Evolutionary conservation across 2,329 filamentous ascomycete genomes (phyloP), one percentile per base, ranked within the genome.

Genomic region (Teratosphaeriaceae sp.): DNA sequence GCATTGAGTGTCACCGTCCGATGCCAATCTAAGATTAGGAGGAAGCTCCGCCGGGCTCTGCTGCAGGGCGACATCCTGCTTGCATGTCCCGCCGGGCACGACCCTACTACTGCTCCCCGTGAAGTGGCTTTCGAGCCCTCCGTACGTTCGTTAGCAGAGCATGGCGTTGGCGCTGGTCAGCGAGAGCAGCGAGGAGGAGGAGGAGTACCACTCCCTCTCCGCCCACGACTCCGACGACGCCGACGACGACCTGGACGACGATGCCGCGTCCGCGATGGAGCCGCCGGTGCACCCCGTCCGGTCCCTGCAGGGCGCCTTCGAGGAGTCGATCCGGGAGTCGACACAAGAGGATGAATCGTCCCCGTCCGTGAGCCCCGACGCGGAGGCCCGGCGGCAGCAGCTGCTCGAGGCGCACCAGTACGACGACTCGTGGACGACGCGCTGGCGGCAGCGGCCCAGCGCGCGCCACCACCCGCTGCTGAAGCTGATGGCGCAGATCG

Each of bases 401-500:
- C 72, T 92, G 21, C 71, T 94, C 33, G 80, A 85, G 47, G 78
- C 80, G 49, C 72, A 75, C 26, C 75, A 80, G 45, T 80, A 82
- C 46, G 84, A 85, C 45, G 77, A 80, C 12, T 77, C 87, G 11
- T 84, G 86, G 60, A 82, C 80, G 40, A 77, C 81, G 38, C 68
- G 78, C 60, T 95, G 89, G 88, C 80, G 83, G 45, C 82, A 85
- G 61, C 79, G 82, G 41, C 75, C 80, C 0, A 80, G 80, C 33
- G 86, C 92, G 61, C 78, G 79, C 57, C 84, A 88, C 59, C 92
- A 97, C 60, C 88, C 94, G 50, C 71, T 97, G 46, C 83, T 84
- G 72, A 96, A 96, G 68, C 78, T 96, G 38, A 78, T 94, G 60
- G 82, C 90, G 13, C 90, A 97, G 65, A 89, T 97, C 54, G 84